Conservation (phyloP, 345 rosid genomes). For the Combretum micranthum region DNA sequence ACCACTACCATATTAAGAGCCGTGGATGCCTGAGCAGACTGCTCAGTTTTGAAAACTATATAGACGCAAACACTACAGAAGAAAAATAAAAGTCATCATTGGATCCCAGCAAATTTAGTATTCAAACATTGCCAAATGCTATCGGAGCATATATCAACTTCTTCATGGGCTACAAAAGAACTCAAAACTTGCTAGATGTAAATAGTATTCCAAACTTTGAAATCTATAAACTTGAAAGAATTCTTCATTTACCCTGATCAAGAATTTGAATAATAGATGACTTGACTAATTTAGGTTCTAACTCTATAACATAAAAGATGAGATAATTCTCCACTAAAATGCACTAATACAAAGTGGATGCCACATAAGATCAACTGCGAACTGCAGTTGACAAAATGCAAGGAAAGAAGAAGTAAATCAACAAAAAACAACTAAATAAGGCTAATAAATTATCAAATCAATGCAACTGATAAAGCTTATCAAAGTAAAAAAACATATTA, state of each 20-base stretch:
- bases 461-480: not conserved
- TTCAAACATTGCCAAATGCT: not conserved
- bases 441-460: too few species aligned
- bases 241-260: too few species aligned
- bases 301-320: not conserved
- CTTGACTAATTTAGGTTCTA: too few species aligned
- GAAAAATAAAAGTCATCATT: not conserved
- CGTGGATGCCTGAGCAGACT: conserved; percentile 77
- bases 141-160: not conserved
- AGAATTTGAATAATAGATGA: too few species aligned
- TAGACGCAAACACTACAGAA: conserved; percentile 84
- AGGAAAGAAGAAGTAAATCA: too few species aligned
- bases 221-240: too few species aligned
- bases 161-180: not conserved
- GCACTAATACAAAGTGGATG: not conserved
- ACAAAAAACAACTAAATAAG: too few species aligned
- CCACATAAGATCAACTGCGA: too few species aligned
- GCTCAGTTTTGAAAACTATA: conserved; percentile 72
- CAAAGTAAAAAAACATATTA: not conserved
- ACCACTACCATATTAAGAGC: conserved; percentile 90
- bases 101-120: not conserved
- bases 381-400: too few species aligned
- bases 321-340: too few species aligned
- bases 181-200: too few species aligned
- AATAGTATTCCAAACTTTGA: too few species aligned